Percentiles rank a stretch among this genome's conserved stretches.
phyloP scores from a whole-genome alignment of 2,329 filamentous ascomycete genomes.

The Magnaporthiopsis poae region DNA sequence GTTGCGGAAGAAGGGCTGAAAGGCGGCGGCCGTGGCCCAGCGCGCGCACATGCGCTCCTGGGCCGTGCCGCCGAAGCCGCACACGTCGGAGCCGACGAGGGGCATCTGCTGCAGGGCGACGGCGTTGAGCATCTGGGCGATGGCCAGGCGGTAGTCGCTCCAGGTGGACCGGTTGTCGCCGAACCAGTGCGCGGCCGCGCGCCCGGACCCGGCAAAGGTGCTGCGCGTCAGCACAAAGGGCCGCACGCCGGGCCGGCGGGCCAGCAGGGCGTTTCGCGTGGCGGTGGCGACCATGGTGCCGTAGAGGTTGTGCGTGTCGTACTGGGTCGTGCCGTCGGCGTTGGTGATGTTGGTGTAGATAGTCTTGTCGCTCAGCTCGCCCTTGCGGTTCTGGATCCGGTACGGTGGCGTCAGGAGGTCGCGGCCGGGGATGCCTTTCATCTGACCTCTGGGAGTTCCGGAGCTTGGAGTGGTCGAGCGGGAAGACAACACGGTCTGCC shows the following conservation, averaged over 20 bases:
- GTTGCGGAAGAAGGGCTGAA: slow-evolving; percentile 67
- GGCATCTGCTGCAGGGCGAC: slow-evolving; percentile 57
- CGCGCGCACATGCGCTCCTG: slow-evolving; percentile 61
- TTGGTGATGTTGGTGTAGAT: slow-evolving; percentile 71
- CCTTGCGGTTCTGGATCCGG: slow-evolving; percentile 62
- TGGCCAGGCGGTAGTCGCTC: slow-evolving; percentile 48
- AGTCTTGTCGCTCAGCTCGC: slow-evolving; percentile 62
- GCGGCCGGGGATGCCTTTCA: slow-evolving; percentile 50
- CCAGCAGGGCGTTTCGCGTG: slow-evolving; percentile 61
- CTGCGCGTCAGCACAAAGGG: slow-evolving; percentile 76
- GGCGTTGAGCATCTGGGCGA: slow-evolving; percentile 51
- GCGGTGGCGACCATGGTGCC: slow-evolving; percentile 67
- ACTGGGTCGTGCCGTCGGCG: slow-evolving; percentile 61
- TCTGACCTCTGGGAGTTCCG: slow-evolving; percentile 23
- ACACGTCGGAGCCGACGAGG: slow-evolving; percentile 64
- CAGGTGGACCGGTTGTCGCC: slow-evolving; percentile 49
- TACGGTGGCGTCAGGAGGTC: slow-evolving; percentile 69
- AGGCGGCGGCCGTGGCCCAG: slow-evolving; percentile 66
- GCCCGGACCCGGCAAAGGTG: slow-evolving; percentile 68
- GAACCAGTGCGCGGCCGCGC: slow-evolving; percentile 56
- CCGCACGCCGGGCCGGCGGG: slow-evolving; percentile 55
- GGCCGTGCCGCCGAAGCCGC: slow-evolving; percentile 61
- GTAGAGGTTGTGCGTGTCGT: slow-evolving; percentile 73
- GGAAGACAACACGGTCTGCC: slow-evolving; percentile 11
- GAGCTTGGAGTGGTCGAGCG: slow-evolving; percentile 14